Evolutionary conservation across 2,329 filamentous ascomycete genomes (phyloP).

Genomic region (Colletotrichum costaricense): DNA sequence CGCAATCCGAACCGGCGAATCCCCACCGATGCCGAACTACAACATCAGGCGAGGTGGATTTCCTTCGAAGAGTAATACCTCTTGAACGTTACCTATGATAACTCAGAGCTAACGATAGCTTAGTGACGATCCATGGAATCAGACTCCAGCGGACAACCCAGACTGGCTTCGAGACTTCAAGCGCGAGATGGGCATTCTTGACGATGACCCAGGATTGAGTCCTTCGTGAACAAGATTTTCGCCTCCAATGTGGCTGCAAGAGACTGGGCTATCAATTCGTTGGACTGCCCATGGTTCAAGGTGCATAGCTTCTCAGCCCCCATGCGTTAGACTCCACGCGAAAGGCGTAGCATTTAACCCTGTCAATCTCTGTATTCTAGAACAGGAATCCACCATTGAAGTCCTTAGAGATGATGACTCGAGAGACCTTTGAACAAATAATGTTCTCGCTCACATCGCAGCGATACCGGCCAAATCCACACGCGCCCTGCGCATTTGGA

Average conservation of each 20-base stretch:
- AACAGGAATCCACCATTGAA: no score
- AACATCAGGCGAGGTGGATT: conserved; percentile 47
- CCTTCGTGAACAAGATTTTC: neutral
- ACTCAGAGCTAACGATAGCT: neutral
- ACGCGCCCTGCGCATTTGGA: neutral
- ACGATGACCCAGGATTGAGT: neutral
- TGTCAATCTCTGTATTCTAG: no score
- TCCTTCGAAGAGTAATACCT: conserved; percentile 42
- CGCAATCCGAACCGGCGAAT: conserved; percentile 43
- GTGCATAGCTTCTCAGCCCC: no score
- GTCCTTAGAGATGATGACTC: no score
- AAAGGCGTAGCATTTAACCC: no score
- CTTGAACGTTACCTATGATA: neutral
- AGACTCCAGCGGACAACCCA: conserved; percentile 49
- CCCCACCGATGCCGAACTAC: conserved; percentile 49
- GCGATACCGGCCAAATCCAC: neutral
- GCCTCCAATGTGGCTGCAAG: neutral
- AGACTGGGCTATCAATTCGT: no score
- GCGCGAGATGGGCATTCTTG: conserved; percentile 16
- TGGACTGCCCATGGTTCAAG: no score
- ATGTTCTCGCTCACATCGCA: neutral
- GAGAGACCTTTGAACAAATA: neutral
- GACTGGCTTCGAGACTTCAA: conserved; percentile 43
- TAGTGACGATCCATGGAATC: conserved; percentile 52
- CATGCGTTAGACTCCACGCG: no score